phyloP scores from a whole-genome alignment of 2,329 filamentous ascomycete genomes.

The Penicillium decumbens region DNA sequence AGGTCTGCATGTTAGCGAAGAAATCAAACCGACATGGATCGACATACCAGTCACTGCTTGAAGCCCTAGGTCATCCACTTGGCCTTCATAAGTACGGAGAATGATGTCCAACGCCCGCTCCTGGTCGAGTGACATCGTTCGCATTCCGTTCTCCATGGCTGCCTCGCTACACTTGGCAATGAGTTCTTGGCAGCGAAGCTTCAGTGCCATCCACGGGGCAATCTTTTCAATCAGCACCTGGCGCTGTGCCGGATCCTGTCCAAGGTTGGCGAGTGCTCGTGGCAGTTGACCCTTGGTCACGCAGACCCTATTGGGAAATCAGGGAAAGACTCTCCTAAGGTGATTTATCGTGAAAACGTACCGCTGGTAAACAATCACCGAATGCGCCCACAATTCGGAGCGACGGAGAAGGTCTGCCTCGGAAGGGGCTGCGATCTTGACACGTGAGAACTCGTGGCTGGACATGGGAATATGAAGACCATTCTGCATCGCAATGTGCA shows the following conservation, averaged over 20 bases:
- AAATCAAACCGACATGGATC: neutral
- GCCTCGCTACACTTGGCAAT: slow-evolving; percentile 35
- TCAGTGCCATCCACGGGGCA: slow-evolving; percentile 31
- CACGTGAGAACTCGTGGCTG: slow-evolving; percentile 40
- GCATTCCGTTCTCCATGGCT: slow-evolving; percentile 37
- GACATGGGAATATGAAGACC: slow-evolving; percentile 42
- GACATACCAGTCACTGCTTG: slow-evolving; percentile 31
- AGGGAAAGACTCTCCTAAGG: neutral
- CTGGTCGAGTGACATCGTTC: slow-evolving; percentile 36
- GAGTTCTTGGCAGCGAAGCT: slow-evolving; percentile 38
- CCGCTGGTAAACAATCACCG: slow-evolving; percentile 40
- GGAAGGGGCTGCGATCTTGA: slow-evolving; percentile 28
- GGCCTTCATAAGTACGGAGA: slow-evolving; percentile 34
- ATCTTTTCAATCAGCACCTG: slow-evolving; percentile 35
- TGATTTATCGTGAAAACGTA: slow-evolving; percentile 13
- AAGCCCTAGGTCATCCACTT: slow-evolving; percentile 35
- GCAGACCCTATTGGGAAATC: slow-evolving; percentile 28
- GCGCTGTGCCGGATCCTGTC: slow-evolving; percentile 35
- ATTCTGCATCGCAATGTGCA: slow-evolving; percentile 44
- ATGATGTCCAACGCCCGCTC: slow-evolving; percentile 38
- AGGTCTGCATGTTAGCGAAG: slow-evolving; percentile 1
- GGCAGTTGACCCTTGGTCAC: slow-evolving; percentile 38
- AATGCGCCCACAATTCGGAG: slow-evolving; percentile 41
- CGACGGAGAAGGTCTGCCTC: slow-evolving; percentile 37
- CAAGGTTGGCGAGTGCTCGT: slow-evolving; percentile 31